Base-by-base conservation (phyloP, 345 rosid species). In the Streptanthus diversifolius region DNA sequence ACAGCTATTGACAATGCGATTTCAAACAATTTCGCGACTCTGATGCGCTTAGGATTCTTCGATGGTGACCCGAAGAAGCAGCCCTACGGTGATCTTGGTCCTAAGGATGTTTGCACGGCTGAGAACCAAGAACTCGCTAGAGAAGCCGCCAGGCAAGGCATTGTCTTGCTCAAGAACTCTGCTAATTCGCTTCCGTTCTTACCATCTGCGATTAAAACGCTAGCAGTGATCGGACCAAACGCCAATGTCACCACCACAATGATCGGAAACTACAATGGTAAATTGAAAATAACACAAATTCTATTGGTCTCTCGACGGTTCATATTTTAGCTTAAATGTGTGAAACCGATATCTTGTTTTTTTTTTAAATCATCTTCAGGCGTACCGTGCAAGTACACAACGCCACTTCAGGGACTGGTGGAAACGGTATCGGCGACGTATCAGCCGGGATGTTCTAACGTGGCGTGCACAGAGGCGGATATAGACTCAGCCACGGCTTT, bases 81-180 rank as follows among this genome's bases (percentile, higher is more conserved):
- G n/a, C 49, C 15, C 13, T 77, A 53, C 12, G 76, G 87, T 80
- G 55, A 1, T 77, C 85, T 27, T 17, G 92, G 95, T 24, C 90
- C 90, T 2, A 69, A 72, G 11, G 97, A 90, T 41, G 97, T 88
- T 14, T 90, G 92, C 56, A 82, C 97, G 0, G 51, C 44, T 11
- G 78, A 41, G 57, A 75, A 90, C 71, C 89, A 83, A 78, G 90
- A 87, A 55, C 80, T 90, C 7, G 95, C 95, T 21, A 81, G 80
- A 2, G 89, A 90, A 45, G 92, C 95, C 0, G 95, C 97, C 21
- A 85, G 95, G 51, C 90, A 90, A 81, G 96, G 96, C 55, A 88
- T 90, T 9, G 96, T 90, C 17, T 43, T 90, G 68, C 96, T 90
- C 4, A 90, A 90, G 82, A 90, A 88, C 85, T 25, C 70, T 4